Evolutionary conservation across 139 green algal genomes (phyloP).

Genomic region (Zygnema cylindricum): DNA sequence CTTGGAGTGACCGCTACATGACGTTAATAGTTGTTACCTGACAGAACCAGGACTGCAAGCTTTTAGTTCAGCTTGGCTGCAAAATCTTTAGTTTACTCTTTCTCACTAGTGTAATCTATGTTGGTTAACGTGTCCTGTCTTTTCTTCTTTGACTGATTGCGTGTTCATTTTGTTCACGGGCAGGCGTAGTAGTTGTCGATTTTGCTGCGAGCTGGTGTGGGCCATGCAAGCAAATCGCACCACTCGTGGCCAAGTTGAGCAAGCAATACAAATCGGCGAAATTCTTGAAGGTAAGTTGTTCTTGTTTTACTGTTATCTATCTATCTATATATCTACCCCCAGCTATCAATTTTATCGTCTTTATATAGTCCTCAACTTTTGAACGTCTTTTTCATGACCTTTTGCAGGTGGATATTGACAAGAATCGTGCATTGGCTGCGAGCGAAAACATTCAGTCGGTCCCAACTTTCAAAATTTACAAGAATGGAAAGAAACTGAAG

Average conservation of each 20-base stretch:
- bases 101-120: background rate
- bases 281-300: constrained; percentile 50
- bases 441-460: constrained; percentile 46
- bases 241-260: constrained; percentile 41
- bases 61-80: background rate
- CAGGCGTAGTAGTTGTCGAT: constrained; percentile 71
- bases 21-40: no score
- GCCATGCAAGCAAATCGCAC: constrained; percentile 70
- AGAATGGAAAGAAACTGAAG: constrained; percentile 30
- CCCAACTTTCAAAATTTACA: constrained; percentile 52
- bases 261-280: constrained; percentile 37
- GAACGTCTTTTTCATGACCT: constrained; percentile 29
- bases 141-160: background rate
- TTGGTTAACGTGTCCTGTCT: background rate
- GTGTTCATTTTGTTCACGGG: background rate
- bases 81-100: background rate
- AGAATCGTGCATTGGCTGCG: constrained; percentile 35
- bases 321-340: background rate
- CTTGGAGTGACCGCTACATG: no score
- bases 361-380: constrained; percentile 5
- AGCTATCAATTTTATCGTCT: background rate
- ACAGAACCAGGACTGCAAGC: background rate
- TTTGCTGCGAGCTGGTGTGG: constrained; percentile 85
- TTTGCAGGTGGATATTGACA: constrained; percentile 53
- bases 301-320: background rate